Evolutionary conservation across 768 basidiomycete genomes (phyloP).

Genomic region (Zangia roseola): DNA sequence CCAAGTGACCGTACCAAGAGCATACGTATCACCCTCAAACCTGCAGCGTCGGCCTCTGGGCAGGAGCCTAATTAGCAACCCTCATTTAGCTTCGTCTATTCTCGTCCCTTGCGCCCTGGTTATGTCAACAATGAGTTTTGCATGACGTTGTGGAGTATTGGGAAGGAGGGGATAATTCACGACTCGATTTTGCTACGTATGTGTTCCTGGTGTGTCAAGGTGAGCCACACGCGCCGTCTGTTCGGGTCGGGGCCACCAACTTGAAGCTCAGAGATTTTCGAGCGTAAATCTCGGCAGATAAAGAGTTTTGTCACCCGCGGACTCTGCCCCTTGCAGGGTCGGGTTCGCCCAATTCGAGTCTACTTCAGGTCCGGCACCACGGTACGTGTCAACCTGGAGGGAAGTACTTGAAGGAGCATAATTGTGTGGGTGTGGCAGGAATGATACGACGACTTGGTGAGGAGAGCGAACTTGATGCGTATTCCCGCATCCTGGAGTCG

Average conservation of each 20-base stretch:
- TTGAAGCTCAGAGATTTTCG: background rate
- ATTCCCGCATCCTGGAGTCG: background rate
- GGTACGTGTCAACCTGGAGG: background rate
- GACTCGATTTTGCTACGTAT: too few relatives aligned
- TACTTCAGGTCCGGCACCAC: background rate
- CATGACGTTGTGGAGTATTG: too few relatives aligned
- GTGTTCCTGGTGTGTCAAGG: background rate
- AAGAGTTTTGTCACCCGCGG: conserved; percentile 8
- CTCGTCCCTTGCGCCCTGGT: too few relatives aligned
- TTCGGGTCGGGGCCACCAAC: background rate
- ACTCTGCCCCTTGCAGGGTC: background rate
- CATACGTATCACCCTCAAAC: too few relatives aligned
- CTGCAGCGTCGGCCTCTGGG: too few relatives aligned
- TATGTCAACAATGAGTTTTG: too few relatives aligned
- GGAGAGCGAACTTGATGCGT: background rate
- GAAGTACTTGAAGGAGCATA: background rate
- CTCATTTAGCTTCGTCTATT: too few relatives aligned
- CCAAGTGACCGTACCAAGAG: too few relatives aligned
- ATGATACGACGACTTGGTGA: background rate
- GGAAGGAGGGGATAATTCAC: too few relatives aligned
- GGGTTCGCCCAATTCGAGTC: background rate
- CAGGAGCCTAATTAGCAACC: too few relatives aligned
- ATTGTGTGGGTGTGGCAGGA: background rate
- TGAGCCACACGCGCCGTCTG: background rate
- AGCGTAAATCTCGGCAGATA: conserved; percentile 2